A percentile compares a stretch with the other conserved stretches of the same genome.
phyloP scores from a whole-genome alignment of 805 yeast species.

The Lipomyces japonicus region DNA sequence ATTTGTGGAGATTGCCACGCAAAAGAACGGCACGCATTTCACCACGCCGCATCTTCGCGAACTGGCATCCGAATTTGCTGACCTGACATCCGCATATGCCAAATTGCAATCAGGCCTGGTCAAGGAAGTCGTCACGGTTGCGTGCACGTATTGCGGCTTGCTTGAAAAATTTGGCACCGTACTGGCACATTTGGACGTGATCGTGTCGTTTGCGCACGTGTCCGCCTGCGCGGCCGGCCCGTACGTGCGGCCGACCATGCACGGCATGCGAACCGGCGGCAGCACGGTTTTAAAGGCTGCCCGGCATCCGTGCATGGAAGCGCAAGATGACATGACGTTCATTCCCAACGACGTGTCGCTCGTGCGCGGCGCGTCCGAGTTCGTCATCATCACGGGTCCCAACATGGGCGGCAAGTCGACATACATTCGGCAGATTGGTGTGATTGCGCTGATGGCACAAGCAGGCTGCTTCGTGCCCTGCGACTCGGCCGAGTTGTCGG shows the following conservation, averaged over 20 bases:
- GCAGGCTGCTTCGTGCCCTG: conserved; percentile 88
- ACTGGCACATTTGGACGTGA: conserved; percentile 75
- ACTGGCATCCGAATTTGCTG: conserved; percentile 56
- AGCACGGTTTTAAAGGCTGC: conserved; percentile 61
- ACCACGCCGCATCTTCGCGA: conserved; percentile 64
- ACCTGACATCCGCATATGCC: conserved; percentile 64
- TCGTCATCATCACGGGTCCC: conserved; percentile 88
- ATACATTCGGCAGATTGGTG: conserved; percentile 85
- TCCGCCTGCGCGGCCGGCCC: conserved; percentile 78
- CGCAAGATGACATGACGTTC: conserved; percentile 84
- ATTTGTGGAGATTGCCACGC: conserved; percentile 80
- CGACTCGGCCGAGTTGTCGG: conserved; percentile 66
- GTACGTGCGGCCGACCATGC: conserved; percentile 69
- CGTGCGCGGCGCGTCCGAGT: conserved; percentile 55
- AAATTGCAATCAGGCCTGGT: conserved; percentile 73
- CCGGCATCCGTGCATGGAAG: conserved; percentile 92
- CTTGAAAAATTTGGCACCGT: conserved; percentile 62
- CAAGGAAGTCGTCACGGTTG: conserved; percentile 73
- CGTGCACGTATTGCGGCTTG: conserved; percentile 76
- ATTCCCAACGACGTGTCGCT: conserved; percentile 85
- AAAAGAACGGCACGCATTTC: conserved; percentile 92
- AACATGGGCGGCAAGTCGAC: conserved; percentile 98
- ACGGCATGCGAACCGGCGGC: conserved; percentile 38
- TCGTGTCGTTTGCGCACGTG: conserved; percentile 79
- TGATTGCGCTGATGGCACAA: conserved; percentile 80